Base-by-base conservation (phyloP, 2,329 filamentous ascomycete species). In the Cordyceps fumosorosea region DNA sequence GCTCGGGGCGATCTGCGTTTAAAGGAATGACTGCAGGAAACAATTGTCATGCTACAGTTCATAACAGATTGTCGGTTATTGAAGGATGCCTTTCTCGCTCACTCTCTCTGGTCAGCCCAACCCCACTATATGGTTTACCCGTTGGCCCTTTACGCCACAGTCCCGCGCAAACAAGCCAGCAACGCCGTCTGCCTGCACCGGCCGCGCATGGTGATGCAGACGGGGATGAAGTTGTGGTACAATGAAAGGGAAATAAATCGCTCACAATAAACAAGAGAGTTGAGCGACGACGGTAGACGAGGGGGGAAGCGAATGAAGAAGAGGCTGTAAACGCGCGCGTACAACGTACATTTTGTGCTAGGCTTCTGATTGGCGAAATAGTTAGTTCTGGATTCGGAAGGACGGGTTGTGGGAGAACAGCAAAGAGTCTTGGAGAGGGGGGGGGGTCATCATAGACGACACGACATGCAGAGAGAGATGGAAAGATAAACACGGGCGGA, bases 261-360 rank as follows among this genome's bases (percentile, higher is more conserved):
- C 56, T 58, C 45, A 58, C 40, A 29, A 42, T 24, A 12, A 24
- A 29, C 29, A 5, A 37, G 14, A 34, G n/a, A 5, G 10, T 20
- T 48, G n/a, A 22, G 44, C 14, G 44, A 40, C 8, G 32, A n/a
- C 3, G 3, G 26, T 58, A 7, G 45, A 22, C 34, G 16, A 29
- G 20, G 37, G n/a, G n/a, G 4, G 40, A 47, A 42, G 50, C 57
- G 57, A 60, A 60, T 60, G 24, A 60, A 45, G n/a, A 37, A 16
- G 18, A 20, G 50, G 18, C 18, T 52, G 48, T 60, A 18, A 37
- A 60, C 57, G 50, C 57, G 57, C 57, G 57, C 57, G 57, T 53
- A 34, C 57, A 53, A 34, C 47, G 12, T 37, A 53, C 37, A 37
- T 51, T 40, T 26, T 7, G 22, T 52, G 16, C 20, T 10, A 18